Base-by-base conservation (phyloP, 2,329 filamentous ascomycete species). In the Botrytis medusae region DNA sequence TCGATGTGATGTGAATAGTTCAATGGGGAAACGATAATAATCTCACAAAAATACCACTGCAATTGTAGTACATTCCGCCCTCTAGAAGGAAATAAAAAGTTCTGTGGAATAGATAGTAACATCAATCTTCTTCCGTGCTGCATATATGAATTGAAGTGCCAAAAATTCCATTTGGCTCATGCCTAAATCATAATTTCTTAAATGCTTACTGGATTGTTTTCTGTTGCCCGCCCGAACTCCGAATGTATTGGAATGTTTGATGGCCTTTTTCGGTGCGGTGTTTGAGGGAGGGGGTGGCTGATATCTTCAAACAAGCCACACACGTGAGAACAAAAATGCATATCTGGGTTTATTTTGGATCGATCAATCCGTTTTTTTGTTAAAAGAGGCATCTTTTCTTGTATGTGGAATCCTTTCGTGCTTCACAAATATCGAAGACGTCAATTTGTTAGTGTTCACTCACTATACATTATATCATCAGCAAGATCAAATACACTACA, bases 391-490 rank as follows among this genome's bases (percentile, higher is more conserved):
- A 57, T 29, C 10, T 25, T 29, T 57, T 29, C 14, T 29, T 57
- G 6, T 18, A 16, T 14, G n/a, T 57, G 29, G 25, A 29, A 29
- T 29, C 51, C 8, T 18, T 57, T 29, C 6, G 1, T 57, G 8
- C 2, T 57, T 16, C 3, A 57, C 2, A 1, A 18, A 29, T 4
- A 29, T 29, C 48, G 12, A n/a, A n/a, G 48, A n/a, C 4, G n/a
- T n/a, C 12, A n/a, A n/a, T 54, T n/a, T 4, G 10, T n/a, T n/a
- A 6, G 25, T n/a, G 3, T 16, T 4, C 25, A 16, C 25, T n/a
- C 25, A n/a, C 0, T 7, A 54, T 16, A n/a, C 4, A n/a, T 16
- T 12, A 48, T 12, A 25, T 4, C 46, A 4, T 12, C 10, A 0
- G 51, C 25, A 57, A 29, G 12, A 57, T 14, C 51, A n/a, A 29